Evolutionary conservation across 805 yeast species (phyloP), one percentile per base, ranked within the genome.

Genomic region (Teunomyces tritomae): DNA sequence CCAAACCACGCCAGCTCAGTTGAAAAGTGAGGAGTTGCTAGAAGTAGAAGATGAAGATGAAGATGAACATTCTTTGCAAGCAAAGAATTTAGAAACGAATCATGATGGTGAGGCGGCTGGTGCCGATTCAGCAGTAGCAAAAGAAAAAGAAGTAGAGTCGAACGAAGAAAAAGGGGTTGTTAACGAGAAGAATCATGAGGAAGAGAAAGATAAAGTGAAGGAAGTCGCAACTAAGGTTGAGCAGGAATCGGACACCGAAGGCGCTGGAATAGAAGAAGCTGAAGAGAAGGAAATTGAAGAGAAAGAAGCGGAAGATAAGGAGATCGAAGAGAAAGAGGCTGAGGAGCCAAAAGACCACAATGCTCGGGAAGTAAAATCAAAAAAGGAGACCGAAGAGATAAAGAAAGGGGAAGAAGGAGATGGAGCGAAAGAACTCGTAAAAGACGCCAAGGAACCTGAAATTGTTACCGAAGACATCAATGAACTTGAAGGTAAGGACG

Each of bases 381-480:
- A 37, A 10, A 40, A 35, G 45, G 16, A 30, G 47, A 43, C 16
- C 17, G n/a, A 8, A 51, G 47, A 14, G 44, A 43, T 26, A 46
- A 48, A 20, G 54, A 52, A 13, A 16, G 4, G 5, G 39, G 11
- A 16, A 17, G 17, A 13, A 30, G 8, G 8, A 14, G 34, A 30
- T 6, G 34, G 1, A 8, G 6, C 28, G n/a, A 17, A 33, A 10
- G 16, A 33, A 13, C 41, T 16, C 14, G 40, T 10, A 1, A 14
- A 29, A 28, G 34, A 27, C 8, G 14, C 11, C 8, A 9, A 13
- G 9, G 27, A 36, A 26, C 45, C 34, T 40, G 44, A 42, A 44
- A 29, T n/a, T n/a, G 44, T 47, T 34, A 43, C 44, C 28, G 48
- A 30, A 20, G 48, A 11, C 3, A 46, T 45, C 46, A 26, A 36